Percentiles rank a stretch among this genome's conserved stretches.
phyloP scores from a whole-genome alignment of 306 rosid species.

The Gleditsia sinensis region DNA sequence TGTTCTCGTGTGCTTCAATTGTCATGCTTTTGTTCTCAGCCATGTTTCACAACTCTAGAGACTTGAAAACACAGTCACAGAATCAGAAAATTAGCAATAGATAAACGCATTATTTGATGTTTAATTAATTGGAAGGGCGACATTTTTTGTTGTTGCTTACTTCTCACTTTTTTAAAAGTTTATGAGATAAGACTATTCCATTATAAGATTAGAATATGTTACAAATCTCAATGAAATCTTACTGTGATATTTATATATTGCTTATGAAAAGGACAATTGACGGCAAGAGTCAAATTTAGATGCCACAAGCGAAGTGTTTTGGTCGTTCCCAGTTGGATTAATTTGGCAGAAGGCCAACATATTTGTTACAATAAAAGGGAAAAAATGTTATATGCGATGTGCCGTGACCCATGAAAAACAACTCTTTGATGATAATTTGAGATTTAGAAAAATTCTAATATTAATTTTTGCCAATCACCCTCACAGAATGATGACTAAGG shows the following conservation, averaged over 20 bases:
- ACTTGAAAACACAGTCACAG: background rate
- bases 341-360: background rate
- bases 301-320: too few species aligned
- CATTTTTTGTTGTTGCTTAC: too few species aligned
- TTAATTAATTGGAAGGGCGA: too few species aligned
- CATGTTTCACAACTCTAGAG: slow-evolving; percentile 24
- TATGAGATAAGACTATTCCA: too few species aligned
- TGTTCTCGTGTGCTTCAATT: slow-evolving; percentile 23
- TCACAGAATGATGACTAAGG: background rate
- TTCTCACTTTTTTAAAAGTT: too few species aligned
- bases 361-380: background rate
- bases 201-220: too few species aligned
- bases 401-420: background rate
- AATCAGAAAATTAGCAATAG: background rate
- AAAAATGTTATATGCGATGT: background rate
- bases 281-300: too few species aligned
- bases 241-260: too few species aligned
- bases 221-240: too few species aligned
- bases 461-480: too few species aligned
- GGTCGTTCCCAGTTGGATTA: too few species aligned
- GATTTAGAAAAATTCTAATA: background rate
- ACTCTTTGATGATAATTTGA: background rate
- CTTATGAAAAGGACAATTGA: too few species aligned
- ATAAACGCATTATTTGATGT: background rate
- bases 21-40: slow-evolving; percentile 29